Evolutionary conservation across 1,284 basidiomycete genomes (phyloP), one percentile per base, ranked within the genome.

Genomic region (Tausonia pullulans): DNA sequence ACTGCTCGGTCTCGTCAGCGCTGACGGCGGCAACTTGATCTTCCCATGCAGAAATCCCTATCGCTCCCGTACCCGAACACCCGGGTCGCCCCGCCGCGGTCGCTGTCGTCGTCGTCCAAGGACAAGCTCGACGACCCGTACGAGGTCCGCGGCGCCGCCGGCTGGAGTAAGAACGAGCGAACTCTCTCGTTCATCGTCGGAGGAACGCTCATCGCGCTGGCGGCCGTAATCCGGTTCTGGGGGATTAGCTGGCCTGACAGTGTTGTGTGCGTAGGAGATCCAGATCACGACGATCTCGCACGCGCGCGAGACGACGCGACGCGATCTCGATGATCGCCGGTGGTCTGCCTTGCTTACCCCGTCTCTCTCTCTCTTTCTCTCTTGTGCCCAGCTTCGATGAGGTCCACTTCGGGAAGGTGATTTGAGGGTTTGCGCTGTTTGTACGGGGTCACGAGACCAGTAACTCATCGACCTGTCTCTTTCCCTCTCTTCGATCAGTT

Each of bases 231-330:
- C 64, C 84, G 93, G 58, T 95, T 97, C 79, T 93, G 88, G 80
- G 88, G 91, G 79, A 93, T 97, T 77, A 88, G 87, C 74, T 86
- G 91, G 74, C 93, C 93, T 52, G 87, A 91, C 78, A 86, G 91
- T 79, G 92, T 97, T 68, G 94, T 96, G 90, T 93, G 75, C 74
- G 90, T 81, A 11, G 13, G n/a, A 45, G 40, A 54, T 50, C 49
- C 11, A 52, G 11, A 13, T 13, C n/a, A 27, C 27, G 27, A 27
- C 27, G 27, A 27, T 27, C 27, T 27, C 27, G 27, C 27, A 27
- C 27, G 1, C 27, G 27, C 27, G 1, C 27, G 27, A 27, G 27
- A 27, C 27, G 27, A 27, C 27, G 27, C 27, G 27, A 27, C 27
- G 27, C 27, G 27, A 27, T 27, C 27, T 27, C 27, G 27, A 27